phyloP scores from a whole-genome alignment of 2,329 filamentous ascomycete species.

The Alternaria rosae region DNA sequence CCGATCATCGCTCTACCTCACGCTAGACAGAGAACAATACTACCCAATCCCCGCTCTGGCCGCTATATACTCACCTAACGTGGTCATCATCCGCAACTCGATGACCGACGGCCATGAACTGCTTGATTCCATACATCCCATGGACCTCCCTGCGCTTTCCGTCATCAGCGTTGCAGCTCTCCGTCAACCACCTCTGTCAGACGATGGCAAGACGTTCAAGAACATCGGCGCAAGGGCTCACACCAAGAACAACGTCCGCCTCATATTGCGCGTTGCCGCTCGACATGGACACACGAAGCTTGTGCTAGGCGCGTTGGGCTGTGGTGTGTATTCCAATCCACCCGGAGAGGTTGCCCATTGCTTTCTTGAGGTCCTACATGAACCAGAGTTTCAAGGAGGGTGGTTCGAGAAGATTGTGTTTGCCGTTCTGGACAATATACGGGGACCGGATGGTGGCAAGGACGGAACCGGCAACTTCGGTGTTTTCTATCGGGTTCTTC shows the following conservation, averaged over 20 bases:
- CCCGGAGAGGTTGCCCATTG: conserved; percentile 66
- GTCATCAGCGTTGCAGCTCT: conserved; percentile 68
- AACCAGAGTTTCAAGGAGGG: conserved; percentile 67
- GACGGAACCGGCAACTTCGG: conserved; percentile 59
- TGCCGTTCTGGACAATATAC: conserved; percentile 62
- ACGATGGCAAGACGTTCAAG: conserved; percentile 23
- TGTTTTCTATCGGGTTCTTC: conserved; percentile 51
- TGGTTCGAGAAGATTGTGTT: conserved; percentile 73
- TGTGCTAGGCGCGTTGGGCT: conserved; percentile 73
- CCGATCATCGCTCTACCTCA: conserved; percentile 63
- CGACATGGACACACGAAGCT: conserved; percentile 63
- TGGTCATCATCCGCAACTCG: conserved; percentile 65
- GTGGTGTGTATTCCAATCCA: conserved; percentile 72
- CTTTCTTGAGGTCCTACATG: conserved; percentile 67
- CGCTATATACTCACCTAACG: conserved; percentile 66
- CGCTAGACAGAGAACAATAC: conserved; percentile 56
- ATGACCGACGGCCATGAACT: conserved; percentile 58
- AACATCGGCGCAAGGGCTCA: conserved; percentile 55
- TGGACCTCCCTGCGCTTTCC: conserved; percentile 61
- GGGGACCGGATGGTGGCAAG: conserved; percentile 31
- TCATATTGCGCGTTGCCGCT: conserved; percentile 68
- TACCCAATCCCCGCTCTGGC: conserved; percentile 63
- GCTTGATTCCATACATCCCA: conserved; percentile 46
- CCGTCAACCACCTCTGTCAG: conserved; percentile 48
- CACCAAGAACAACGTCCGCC: conserved; percentile 69